Base-by-base conservation (phyloP, 140 eudicot genomes). In the Oenanthe javanica region DNA sequence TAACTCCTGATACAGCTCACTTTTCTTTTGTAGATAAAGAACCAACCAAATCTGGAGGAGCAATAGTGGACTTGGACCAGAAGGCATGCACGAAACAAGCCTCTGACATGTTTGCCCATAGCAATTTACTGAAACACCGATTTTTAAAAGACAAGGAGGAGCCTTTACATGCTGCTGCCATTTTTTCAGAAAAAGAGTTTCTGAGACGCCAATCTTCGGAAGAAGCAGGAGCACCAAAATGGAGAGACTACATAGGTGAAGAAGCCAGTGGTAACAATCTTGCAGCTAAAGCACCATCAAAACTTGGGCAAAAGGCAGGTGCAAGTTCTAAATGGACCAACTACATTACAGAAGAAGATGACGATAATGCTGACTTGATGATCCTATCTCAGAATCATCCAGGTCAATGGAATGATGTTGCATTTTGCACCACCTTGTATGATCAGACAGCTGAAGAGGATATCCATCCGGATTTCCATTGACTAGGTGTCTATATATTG, bases 401-500 rank as follows among this genome's bases (percentile, higher is more conserved):
- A 54, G 83, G 40, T 43, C 76, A 50, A 69, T 72, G 81, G 84
- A 61, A 83, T 21, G 42, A 46, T 71, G 82, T 55, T 66, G 87
- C 80, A 66, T 85, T 84, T 61, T 85, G 87, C 81, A 67, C 77
- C 50, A 57, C 71, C 43, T 46, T 77, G 31, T 78, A 61, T 40
- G 92, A 86, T 76, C 87, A 82, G 74, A 86, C 50, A 76, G 92
- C 92, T 47, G 97, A 94, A 74, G 98, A 91, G 31, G 97, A 91
- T 76, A 87, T 94, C 54, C 97, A 94, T 85, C 98, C 94, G 21
- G 97, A 94, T 84, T 94, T 94, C 82, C 77, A 85, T 5, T 91
- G 89, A 90, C 49, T 13, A 8, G 4, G n/a, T n/a, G 16, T 38
- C 1, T 36, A 45, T 1, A 73, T 73, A 8, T 73, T 72, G 76